phyloP scores from a whole-genome alignment of 331 rosid genomes.

The Quercus tomentella region DNA sequence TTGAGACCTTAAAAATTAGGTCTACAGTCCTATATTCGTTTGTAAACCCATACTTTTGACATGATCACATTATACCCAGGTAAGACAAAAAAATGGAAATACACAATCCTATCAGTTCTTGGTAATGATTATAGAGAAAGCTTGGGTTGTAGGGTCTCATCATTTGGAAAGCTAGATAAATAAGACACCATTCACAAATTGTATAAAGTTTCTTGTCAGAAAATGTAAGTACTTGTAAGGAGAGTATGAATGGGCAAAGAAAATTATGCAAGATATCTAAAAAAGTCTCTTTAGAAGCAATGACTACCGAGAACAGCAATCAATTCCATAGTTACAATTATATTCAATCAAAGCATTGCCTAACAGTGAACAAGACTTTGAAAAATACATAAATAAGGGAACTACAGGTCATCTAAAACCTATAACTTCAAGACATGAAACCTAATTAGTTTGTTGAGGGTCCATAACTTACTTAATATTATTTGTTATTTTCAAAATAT shows the following conservation, averaged over 20 bases:
- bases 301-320: not conserved
- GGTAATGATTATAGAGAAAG: not conserved
- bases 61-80: not conserved
- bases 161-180: not conserved
- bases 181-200: not conserved
- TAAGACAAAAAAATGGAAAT: not conserved
- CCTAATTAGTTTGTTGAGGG: not conserved
- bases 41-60: not conserved
- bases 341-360: too few relatives aligned
- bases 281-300: not conserved
- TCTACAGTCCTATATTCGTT: not conserved
- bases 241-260: not conserved
- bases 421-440: slow-evolving; percentile 16
- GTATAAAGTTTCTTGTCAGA: not conserved
- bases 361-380: not conserved
- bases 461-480: too few relatives aligned
- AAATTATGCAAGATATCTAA: not conserved
- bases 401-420: slow-evolving; percentile 22
- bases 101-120: not conserved
- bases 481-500: too few relatives aligned
- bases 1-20: slow-evolving; percentile 4
- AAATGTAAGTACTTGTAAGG: not conserved
- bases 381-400: slow-evolving; percentile 18
- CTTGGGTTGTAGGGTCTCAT: not conserved
- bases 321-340: not conserved